Percentiles rank a stretch among this genome's conserved stretches.
Evolutionary conservation across 768 basidiomycete species (phyloP).

Genomic region (Leccinellum rugosiceps): DNA sequence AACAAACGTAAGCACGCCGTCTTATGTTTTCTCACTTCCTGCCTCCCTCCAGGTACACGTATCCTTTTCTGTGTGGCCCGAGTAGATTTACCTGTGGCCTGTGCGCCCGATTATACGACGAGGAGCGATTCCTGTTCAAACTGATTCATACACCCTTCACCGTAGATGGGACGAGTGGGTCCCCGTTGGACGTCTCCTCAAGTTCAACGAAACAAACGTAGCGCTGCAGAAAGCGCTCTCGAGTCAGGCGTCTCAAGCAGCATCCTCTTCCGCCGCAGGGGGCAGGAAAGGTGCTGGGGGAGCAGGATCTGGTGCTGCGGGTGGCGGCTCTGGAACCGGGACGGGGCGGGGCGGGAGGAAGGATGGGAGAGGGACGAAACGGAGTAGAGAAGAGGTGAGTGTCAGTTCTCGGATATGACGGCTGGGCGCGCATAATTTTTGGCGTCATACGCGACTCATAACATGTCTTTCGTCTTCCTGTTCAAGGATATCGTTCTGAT

Average conservation of each 20-base stretch:
- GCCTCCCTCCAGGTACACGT: neutral
- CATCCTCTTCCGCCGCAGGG: constrained; percentile 34
- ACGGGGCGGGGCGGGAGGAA: constrained; percentile 42
- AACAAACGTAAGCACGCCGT: constrained; percentile 70
- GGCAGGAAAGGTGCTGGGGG: constrained; percentile 24
- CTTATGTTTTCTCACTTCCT: neutral
- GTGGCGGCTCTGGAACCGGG: constrained; percentile 23
- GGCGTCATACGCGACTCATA: neutral
- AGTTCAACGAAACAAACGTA: constrained; percentile 79
- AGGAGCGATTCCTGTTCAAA: neutral
- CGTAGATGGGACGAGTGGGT: constrained; percentile 56
- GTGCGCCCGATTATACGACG: neutral
- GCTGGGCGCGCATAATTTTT: neutral
- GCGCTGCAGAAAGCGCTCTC: constrained; percentile 70
- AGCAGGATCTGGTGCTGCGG: constrained; percentile 25
- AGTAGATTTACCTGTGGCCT: neutral
- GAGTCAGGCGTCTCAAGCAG: constrained; percentile 41
- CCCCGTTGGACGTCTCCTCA: constrained; percentile 72
- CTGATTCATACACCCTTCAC: neutral
- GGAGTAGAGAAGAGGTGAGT: constrained; percentile 71
- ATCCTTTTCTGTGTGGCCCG: too few species aligned
- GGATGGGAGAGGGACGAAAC: constrained; percentile 66
- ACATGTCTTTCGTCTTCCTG: neutral
- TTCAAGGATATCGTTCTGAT: neutral
- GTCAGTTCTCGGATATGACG: neutral